These are phyloP conservation scores for Harringtonia lauricola DNA, from an alignment of 2,329 filamentous ascomycete genomes.

Conservation along the genomic window DNA sequence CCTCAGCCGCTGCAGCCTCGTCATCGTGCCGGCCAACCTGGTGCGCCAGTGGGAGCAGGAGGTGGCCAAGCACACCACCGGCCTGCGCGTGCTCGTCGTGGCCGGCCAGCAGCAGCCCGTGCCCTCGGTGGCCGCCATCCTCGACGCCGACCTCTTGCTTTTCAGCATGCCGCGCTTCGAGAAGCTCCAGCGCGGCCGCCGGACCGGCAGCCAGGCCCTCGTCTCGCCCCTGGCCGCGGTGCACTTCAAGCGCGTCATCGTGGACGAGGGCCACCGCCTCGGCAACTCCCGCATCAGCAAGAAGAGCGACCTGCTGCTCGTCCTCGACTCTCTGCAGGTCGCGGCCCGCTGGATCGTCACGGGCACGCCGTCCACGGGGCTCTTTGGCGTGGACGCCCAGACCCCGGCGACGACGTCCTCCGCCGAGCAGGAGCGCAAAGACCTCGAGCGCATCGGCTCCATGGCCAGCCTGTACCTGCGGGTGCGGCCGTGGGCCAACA, in stretches of 20 bases:
- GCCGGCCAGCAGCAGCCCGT: constrained; percentile 39
- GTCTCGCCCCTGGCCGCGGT: constrained; percentile 52
- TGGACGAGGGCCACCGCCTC: constrained; percentile 84
- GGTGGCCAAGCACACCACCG: constrained; percentile 63
- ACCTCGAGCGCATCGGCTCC: constrained; percentile 54
- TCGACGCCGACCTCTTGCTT: constrained; percentile 63
- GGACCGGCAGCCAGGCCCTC: constrained; percentile 18
- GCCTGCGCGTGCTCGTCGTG: constrained; percentile 55
- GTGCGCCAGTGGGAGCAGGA: constrained; percentile 76
- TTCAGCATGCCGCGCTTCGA: constrained; percentile 69
- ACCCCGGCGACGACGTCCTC: constrained; percentile 21
- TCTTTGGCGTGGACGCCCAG: constrained; percentile 59
- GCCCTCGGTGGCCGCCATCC: constrained; percentile 46
- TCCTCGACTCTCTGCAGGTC: constrained; percentile 44
- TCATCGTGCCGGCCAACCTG: constrained; percentile 76
- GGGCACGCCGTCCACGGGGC: constrained; percentile 75
- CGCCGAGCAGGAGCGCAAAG: constrained; percentile 43
- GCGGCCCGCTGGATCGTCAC: constrained; percentile 82
- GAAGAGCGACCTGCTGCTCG: constrained; percentile 43
- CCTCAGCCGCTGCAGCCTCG: constrained; percentile 58
- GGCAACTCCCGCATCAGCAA: constrained; percentile 48
- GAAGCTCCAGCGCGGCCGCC: constrained; percentile 37
- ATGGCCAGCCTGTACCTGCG: constrained; percentile 63
- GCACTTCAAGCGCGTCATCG: constrained; percentile 80
- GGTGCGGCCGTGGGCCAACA: constrained; percentile 68